phyloP scores from a whole-genome alignment of 2,329 filamentous ascomycete species.

The Colletotrichum salicis region DNA sequence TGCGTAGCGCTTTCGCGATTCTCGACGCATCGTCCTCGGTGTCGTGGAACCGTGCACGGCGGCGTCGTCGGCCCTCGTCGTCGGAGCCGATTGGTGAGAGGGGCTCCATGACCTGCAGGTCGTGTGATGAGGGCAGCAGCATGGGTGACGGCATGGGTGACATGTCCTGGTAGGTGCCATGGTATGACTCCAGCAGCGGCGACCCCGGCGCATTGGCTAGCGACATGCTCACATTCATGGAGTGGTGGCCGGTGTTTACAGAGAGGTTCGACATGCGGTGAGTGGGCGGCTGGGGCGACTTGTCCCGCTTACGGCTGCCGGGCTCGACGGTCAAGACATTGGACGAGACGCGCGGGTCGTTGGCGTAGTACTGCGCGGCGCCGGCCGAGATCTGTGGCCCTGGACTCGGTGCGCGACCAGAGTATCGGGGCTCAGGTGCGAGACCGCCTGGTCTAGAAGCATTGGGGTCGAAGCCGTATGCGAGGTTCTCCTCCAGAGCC shows the following conservation, averaged over 20 bases:
- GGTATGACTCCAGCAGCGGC: slow-evolving; percentile 90
- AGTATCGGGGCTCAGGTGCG: slow-evolving; percentile 24
- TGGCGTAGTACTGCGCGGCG: slow-evolving; percentile 43
- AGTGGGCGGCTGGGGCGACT: slow-evolving; percentile 60
- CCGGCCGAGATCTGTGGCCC: slow-evolving; percentile 33
- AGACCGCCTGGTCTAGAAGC: slow-evolving; percentile 26
- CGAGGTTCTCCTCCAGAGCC: slow-evolving; percentile 56
- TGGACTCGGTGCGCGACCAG: slow-evolving; percentile 29
- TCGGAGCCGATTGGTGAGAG: slow-evolving; percentile 65
- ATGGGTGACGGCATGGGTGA: slow-evolving; percentile 93
- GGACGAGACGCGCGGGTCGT: slow-evolving; percentile 51
- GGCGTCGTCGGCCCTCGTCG: slow-evolving; percentile 56
- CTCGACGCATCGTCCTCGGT: slow-evolving; percentile 80
- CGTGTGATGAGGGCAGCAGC: slow-evolving; percentile 52
- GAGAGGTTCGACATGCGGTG: slow-evolving; percentile 63
- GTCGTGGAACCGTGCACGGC: slow-evolving; percentile 85
- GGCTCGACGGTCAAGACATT: slow-evolving; percentile 57
- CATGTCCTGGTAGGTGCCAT: slow-evolving; percentile 92
- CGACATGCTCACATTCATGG: slow-evolving; percentile 50
- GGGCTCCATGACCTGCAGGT: slow-evolving; percentile 52
- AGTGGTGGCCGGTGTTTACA: slow-evolving; percentile 58
- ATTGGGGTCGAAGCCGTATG: slow-evolving; percentile 55
- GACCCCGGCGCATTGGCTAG: slow-evolving; percentile 75
- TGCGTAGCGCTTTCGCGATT: slow-evolving; percentile 79
- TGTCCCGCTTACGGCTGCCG: slow-evolving; percentile 49